Evolutionary conservation across 768 basidiomycete species (phyloP).

Genomic region (Tephrocybe sp.): DNA sequence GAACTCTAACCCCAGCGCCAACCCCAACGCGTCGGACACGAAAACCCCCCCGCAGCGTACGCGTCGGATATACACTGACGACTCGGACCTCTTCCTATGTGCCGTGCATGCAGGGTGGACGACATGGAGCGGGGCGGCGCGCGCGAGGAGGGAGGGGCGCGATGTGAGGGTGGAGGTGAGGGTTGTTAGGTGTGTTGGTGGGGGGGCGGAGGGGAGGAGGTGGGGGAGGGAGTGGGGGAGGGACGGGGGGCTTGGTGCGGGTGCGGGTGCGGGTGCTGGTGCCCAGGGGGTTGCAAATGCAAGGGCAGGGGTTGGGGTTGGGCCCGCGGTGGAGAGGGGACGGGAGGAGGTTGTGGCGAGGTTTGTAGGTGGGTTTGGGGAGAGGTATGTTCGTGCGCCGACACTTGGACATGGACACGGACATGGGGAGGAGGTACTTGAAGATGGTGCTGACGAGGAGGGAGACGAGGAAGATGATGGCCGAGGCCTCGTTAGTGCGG

Average conservation of each 20-base stretch:
- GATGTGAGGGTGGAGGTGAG: conserved; percentile 40
- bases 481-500: conserved; percentile 57
- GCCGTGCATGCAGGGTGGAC: conserved; percentile 65
- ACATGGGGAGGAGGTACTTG: conserved; percentile 23
- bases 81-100: conserved; percentile 68
- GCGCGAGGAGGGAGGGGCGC: conserved; percentile 35
- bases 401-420: no score
- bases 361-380: conserved; percentile 44
- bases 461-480: conserved; percentile 53
- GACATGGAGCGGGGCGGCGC: conserved; percentile 40
- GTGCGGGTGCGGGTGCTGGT: neutral
- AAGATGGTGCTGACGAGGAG: conserved; percentile 23
- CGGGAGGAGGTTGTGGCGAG: conserved; percentile 45
- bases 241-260: conserved; percentile 16
- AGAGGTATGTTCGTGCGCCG: conserved; percentile 29
- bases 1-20: neutral
- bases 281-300: no score
- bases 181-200: conserved; percentile 36
- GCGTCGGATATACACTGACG: conserved; percentile 71
- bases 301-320: neutral
- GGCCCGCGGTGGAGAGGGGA: conserved; percentile 15
- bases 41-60: no score
- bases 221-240: conserved; percentile 35
- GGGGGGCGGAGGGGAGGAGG: conserved; percentile 15
- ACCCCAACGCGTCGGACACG: conserved; percentile 27